Evolutionary conservation across 2,329 filamentous ascomycete species (phyloP), one percentile per base, ranked within the genome.

Genomic region (Penicillium occitanis): DNA sequence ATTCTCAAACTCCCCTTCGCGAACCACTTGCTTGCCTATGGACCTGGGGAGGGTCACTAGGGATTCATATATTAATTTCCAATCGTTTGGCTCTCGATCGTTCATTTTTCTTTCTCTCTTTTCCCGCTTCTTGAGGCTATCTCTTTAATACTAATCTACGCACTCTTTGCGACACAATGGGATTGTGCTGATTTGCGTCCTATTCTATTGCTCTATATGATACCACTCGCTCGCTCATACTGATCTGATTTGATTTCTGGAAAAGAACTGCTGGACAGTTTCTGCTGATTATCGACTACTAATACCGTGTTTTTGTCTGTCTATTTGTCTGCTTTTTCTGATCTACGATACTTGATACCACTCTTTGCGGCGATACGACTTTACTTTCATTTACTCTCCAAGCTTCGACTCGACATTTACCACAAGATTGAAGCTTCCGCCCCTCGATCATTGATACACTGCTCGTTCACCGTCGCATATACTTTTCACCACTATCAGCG

Each of bases 11-110:
- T 53, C 50, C 46, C 50, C 50, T 53, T 58, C 33, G 33, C 28
- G 33, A 58, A 58, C 46, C 46, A 64, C 46, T 64, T 51, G 61
- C 37, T 57, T 64, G 62, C 11, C 11, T 7, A 14, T 37, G 19
- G 17, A 35, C 33, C 53, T 57, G 53, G 53, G 53, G 53, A 57
- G 33, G 53, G 53, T 40, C 53, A 10, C 53, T 40, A 22, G 53
- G 33, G 53, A 57, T 57, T 40, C 53, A 25, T 37, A 40, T 57
- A 57, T 37, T 57, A 57, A 57, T 57, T 22, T 22, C n/a, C 53
- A 57, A 37, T 57, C 53, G 53, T 40, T 55, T 57, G 33, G 53
- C 53, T 57, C n/a, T 57, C 53, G 33, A 40, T 57, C 19, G 53
- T 37, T 57, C 33, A 22, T 14, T 30, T 60, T 1, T 8, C 17